Conservation (phyloP, 441 rosid genomes). For the Arabidopsis lyrata region DNA sequence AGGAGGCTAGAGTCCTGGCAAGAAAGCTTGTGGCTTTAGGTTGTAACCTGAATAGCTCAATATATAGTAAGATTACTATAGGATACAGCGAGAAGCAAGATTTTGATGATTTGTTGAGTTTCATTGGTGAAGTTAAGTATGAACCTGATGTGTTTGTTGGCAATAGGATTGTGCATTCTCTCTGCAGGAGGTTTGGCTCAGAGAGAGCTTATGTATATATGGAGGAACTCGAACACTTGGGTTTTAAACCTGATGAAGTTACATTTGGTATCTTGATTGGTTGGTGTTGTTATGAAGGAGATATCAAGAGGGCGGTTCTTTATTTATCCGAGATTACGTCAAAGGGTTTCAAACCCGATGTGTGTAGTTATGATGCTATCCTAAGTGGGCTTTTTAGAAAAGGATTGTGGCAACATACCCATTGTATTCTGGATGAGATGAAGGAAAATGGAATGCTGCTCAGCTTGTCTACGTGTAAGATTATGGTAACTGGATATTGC, state of each 20-base stretch:
- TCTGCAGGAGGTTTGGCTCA: slow-evolving; percentile 60
- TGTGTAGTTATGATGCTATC: slow-evolving; percentile 54
- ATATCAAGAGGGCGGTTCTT: slow-evolving; percentile 57
- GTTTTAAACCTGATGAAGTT: slow-evolving; percentile 63
- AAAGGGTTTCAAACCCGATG: slow-evolving; percentile 63
- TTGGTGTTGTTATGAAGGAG: slow-evolving; percentile 68
- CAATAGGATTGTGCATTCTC: slow-evolving; percentile 62
- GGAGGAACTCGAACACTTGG: slow-evolving; percentile 63
- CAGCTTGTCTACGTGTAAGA: slow-evolving; percentile 56
- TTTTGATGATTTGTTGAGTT: slow-evolving; percentile 71
- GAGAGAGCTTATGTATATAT: slow-evolving; percentile 63
- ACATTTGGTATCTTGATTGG: slow-evolving; percentile 80
- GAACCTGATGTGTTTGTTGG: slow-evolving; percentile 57
- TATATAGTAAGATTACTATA: slow-evolving; percentile 57
- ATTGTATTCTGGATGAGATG: slow-evolving; percentile 68
- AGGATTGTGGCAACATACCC: slow-evolving; percentile 64
- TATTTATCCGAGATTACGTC: slow-evolving; percentile 63
- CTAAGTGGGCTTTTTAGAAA: slow-evolving; percentile 62
- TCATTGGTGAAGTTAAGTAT: slow-evolving; percentile 55
- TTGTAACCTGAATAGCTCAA: slow-evolving; percentile 51
- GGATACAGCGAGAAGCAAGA: slow-evolving; percentile 79
- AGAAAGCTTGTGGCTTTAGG: slow-evolving; percentile 62
- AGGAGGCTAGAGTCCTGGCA: slow-evolving; percentile 66
- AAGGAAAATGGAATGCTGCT: slow-evolving; percentile 50
- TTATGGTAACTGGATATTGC: slow-evolving; percentile 77